phyloP scores from a whole-genome alignment of 2,329 filamentous ascomycete genomes.

The Aspergillus sp. region DNA sequence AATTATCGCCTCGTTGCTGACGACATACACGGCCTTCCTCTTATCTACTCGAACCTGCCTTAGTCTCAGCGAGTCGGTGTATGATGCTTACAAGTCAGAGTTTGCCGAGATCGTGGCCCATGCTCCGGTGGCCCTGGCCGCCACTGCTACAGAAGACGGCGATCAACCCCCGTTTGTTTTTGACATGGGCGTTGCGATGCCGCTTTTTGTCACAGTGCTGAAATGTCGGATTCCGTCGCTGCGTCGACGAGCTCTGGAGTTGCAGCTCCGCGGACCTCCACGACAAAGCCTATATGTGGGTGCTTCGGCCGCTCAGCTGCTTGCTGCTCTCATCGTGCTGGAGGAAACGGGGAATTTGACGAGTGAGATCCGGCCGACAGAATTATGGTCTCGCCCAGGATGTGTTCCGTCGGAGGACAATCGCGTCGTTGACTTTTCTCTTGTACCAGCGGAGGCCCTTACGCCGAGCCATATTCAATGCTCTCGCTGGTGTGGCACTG shows the following conservation, averaged over 20 bases:
- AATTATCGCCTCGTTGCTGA: neutral
- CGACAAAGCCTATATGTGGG: conserved; percentile 28
- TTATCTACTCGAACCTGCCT: conserved; percentile 15
- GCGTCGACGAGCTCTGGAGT: conserved; percentile 21
- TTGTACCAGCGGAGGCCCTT: too few relatives aligned
- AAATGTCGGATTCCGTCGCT: conserved; percentile 25
- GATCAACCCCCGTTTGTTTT: conserved; percentile 23
- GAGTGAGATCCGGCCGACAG: too few relatives aligned
- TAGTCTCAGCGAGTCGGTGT: conserved; percentile 12
- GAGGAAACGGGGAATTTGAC: neutral
- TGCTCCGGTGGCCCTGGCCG: conserved; percentile 4
- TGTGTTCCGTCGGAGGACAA: too few relatives aligned
- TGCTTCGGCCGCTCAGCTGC: conserved; percentile 17
- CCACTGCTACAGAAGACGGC: conserved; percentile 7
- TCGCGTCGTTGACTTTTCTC: too few relatives aligned
- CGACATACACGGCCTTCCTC: conserved; percentile 10
- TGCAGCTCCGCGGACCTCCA: conserved; percentile 20
- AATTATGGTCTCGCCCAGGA: too few relatives aligned
- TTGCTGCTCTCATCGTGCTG: conserved; percentile 15
- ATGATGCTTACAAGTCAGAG: conserved; percentile 14
- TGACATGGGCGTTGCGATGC: conserved; percentile 21
- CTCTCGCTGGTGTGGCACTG: too few relatives aligned
- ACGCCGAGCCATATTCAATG: too few relatives aligned
- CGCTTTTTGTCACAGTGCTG: conserved; percentile 21
- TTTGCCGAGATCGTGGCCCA: conserved; percentile 1